phyloP scores from a whole-genome alignment of 148 eudicot genomes.

The Rhododendron williamsianum region DNA sequence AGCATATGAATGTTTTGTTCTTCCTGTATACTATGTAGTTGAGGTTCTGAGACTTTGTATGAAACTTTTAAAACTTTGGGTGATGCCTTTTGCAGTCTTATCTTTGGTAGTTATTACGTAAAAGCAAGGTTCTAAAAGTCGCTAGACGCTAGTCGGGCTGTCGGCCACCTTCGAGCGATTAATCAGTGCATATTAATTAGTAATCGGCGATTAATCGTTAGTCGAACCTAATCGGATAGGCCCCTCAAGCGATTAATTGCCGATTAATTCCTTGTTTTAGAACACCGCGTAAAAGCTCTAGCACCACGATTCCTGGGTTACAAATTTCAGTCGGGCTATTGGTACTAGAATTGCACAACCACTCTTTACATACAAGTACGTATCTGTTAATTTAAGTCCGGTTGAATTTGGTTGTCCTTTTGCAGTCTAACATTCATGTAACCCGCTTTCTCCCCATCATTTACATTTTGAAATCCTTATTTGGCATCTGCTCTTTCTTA shows the following conservation, averaged over 20 bases:
- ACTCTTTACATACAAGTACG: neutral
- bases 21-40: neutral
- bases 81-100: neutral
- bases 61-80: neutral
- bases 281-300: too few relatives aligned
- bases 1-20: neutral
- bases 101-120: neutral
- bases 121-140: too few relatives aligned
- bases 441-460: neutral
- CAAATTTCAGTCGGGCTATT: neutral
- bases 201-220: too few relatives aligned
- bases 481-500: neutral
- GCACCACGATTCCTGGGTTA: neutral
- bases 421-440: neutral
- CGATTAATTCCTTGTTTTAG: too few relatives aligned
- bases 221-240: too few relatives aligned
- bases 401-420: neutral
- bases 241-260: too few relatives aligned
- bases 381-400: neutral
- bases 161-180: too few relatives aligned
- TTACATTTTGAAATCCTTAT: neutral
- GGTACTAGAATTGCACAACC: neutral
- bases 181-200: too few relatives aligned
- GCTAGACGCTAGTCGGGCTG: too few relatives aligned
- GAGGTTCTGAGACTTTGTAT: neutral